Conservation (phyloP, 2,329 filamentous ascomycete genomes). For the Aspergillaceae sp. region DNA sequence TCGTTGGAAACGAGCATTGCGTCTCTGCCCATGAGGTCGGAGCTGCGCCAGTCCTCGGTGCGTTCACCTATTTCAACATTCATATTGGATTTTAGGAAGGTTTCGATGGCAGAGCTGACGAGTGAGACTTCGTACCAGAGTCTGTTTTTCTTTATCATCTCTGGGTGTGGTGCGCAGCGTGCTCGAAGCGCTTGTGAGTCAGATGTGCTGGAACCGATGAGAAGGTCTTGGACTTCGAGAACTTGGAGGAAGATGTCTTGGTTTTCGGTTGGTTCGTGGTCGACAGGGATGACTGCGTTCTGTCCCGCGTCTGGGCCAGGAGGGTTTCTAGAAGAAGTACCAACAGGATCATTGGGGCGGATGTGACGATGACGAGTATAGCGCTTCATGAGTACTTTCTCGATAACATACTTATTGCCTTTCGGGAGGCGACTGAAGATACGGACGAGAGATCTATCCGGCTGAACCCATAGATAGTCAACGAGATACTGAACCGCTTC, state of each 20-base stretch:
- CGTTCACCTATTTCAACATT: slow-evolving; percentile 27
- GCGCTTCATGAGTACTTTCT: slow-evolving; percentile 28
- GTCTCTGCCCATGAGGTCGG: slow-evolving; percentile 23
- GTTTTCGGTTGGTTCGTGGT: background rate
- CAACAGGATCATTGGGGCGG: slow-evolving; percentile 1
- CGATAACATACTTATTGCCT: slow-evolving; percentile 16
- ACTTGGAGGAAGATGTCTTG: slow-evolving; percentile 25
- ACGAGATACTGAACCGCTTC: slow-evolving; percentile 23
- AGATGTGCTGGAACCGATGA: slow-evolving; percentile 12
- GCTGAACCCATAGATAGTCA: slow-evolving; percentile 26
- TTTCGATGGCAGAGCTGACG: slow-evolving; percentile 22
- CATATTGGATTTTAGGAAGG: slow-evolving; percentile 27
- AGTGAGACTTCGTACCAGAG: slow-evolving; percentile 21
- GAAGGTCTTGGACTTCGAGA: slow-evolving; percentile 32
- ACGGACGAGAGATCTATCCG: slow-evolving; percentile 15
- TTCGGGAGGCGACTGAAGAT: slow-evolving; percentile 21
- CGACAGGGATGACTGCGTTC: background rate
- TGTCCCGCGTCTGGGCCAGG: too few species aligned
- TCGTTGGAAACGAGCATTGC: slow-evolving; percentile 9
- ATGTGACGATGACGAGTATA: slow-evolving; percentile 23
- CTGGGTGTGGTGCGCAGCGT: slow-evolving; percentile 13
- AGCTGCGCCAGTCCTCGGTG: slow-evolving; percentile 22
- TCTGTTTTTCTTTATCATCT: slow-evolving; percentile 24
- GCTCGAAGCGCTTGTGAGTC: slow-evolving; percentile 21
- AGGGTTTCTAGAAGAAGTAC: background rate